These are phyloP conservation scores for Endocalyx cinctus DNA, from an alignment of 2,329 filamentous ascomycete species.

Conservation along the genomic window DNA sequence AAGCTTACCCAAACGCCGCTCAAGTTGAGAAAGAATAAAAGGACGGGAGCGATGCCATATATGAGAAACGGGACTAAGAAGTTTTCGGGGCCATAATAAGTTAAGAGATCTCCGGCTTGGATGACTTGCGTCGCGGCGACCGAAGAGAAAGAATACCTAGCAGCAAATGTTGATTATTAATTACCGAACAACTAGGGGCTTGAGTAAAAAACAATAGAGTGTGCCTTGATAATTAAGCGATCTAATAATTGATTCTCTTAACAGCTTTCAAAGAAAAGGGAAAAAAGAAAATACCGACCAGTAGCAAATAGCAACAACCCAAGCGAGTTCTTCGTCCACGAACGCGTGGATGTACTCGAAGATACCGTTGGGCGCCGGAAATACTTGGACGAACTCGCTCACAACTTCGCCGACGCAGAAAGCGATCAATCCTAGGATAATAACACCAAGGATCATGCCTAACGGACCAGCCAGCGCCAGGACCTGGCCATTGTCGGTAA, in stretches of 20 bases:
- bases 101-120: constrained; percentile 5
- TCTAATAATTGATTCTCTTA: too few relatives aligned
- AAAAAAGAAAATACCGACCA: too few relatives aligned
- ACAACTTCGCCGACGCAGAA: constrained; percentile 12
- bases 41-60: constrained; percentile 4
- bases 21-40: constrained; percentile 9
- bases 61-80: constrained; percentile 3
- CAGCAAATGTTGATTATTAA: too few relatives aligned
- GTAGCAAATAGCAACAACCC: constrained; percentile 12
- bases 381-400: constrained; percentile 14
- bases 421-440: constrained; percentile 9
- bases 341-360: constrained; percentile 15
- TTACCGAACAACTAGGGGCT: too few relatives aligned
- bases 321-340: constrained; percentile 14
- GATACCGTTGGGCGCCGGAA: constrained; percentile 13
- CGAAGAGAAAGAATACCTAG: constrained; percentile 2
- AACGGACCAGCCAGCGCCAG: constrained; percentile 10
- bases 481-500: constrained; percentile 9
- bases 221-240: too few relatives aligned
- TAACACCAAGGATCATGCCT: constrained; percentile 9
- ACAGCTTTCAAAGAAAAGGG: too few relatives aligned
- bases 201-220: too few relatives aligned
- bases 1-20: constrained; percentile 6
- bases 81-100: constrained; percentile 4
- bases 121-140: constrained; percentile 8